Base-by-base conservation (phyloP, 2,329 filamentous ascomycete genomes). In the Dactylonectria estremocensis region DNA sequence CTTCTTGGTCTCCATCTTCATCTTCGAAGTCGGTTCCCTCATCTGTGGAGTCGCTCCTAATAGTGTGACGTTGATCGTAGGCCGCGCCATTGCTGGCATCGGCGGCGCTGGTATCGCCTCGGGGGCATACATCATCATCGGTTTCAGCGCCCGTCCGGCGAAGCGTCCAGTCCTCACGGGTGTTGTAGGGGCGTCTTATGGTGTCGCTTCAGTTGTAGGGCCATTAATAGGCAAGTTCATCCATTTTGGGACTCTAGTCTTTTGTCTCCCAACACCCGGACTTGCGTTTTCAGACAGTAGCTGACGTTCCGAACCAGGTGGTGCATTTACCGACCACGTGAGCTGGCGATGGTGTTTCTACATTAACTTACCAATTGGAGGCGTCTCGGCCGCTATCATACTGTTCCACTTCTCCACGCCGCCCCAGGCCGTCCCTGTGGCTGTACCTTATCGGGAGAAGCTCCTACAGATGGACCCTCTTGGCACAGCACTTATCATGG, bases 391-490 rank as follows among this genome's bases (percentile, higher is more conserved):
- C 7, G 71, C 71, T 53, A 77, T 80, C 37, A 76, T 81, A 57
- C 61, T 78, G 33, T 67, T 80, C 71, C 81, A 82, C 69, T 84
- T 85, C 77, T 72, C 70, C 16, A 75, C 67, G 80, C 80, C 43
- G 77, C 79, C 0, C 80, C 80, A 50, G 77, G 68, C 76, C 78
- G 6, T 68, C 77, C 1, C 68, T 82, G 16, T 74, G 72, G 18
- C 46, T 35, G 58, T 50, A 13, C 40, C 57, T 2, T 50, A 50
- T 20, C 54, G 49, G 13, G 81, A 85, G 67, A 85, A 85, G 74
- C 40, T 85, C n/a, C 72, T 81, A 0, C 83, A 86, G 65, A 82
- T 87, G 77, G 85, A 87, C 68, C 76, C 82, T 1, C 65, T 81
- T 1, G 85, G 85, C 4, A 77, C 74, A 1, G 76, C 78, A 46